Percentiles rank a stretch among this genome's conserved stretches.
Conservation (phyloP, 257 asterid genomes). For the Gentiana macrophylla region DNA sequence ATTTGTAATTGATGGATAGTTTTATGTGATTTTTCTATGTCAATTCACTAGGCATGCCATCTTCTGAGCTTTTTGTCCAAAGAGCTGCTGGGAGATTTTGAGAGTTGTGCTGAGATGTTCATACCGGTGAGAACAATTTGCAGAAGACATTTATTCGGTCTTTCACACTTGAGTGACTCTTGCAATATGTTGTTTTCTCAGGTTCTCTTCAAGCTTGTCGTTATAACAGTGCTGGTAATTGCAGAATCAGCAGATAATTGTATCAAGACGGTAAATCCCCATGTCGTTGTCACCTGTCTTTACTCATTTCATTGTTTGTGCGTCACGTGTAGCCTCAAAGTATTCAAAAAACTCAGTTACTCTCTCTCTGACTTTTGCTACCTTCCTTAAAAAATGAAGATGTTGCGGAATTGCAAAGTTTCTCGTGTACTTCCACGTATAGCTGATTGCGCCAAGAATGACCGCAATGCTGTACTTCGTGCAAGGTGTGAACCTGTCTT, state of each 20-base stretch:
- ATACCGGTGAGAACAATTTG: slow-evolving; percentile 70
- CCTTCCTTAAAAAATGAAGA: slow-evolving; percentile 31
- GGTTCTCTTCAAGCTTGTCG: slow-evolving; percentile 99
- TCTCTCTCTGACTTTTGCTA: not conserved
- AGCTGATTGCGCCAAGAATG: slow-evolving; percentile 88
- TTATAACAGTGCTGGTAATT: slow-evolving; percentile 96
- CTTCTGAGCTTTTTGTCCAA: slow-evolving; percentile 69
- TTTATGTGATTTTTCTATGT: slow-evolving; percentile 8
- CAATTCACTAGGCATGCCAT: slow-evolving; percentile 67
- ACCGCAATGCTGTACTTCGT: slow-evolving; percentile 90
- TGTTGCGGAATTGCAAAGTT: slow-evolving; percentile 97
- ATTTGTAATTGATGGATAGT: not conserved
- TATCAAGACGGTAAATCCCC: slow-evolving; percentile 76
- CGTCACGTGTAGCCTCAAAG: not conserved
- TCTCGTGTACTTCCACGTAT: slow-evolving; percentile 84
- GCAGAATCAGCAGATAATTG: slow-evolving; percentile 99
- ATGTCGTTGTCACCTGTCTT: not conserved
- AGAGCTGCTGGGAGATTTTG: slow-evolving; percentile 97
- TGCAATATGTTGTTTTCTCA: slow-evolving; percentile 35
- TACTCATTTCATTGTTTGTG: not conserved
- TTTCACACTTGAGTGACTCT: slow-evolving; percentile 16
- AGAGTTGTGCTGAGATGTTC: slow-evolving; percentile 91
- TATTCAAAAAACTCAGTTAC: not conserved
- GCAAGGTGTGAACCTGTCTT: slow-evolving; percentile 50
- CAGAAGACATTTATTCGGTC: slow-evolving; percentile 9